Conservation (phyloP, 1,139 yeast species). For the Candida frijolesensis region DNA sequence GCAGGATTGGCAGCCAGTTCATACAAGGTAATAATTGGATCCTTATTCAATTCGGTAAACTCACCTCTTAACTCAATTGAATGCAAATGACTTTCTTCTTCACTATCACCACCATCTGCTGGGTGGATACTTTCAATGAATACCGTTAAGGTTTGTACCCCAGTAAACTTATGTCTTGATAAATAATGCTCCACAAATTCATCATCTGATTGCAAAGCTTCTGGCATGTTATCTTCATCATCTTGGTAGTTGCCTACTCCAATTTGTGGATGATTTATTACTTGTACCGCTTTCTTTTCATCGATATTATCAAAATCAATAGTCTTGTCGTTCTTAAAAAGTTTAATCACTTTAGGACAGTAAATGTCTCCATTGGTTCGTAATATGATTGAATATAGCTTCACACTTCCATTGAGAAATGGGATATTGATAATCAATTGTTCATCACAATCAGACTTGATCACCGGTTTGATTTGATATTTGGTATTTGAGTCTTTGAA, state of each 20-base stretch:
- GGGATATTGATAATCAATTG: constrained; percentile 80
- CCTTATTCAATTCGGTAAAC: constrained; percentile 58
- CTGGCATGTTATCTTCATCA: constrained; percentile 37
- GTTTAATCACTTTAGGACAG: constrained; percentile 69
- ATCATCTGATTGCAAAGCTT: constrained; percentile 31
- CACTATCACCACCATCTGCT: constrained; percentile 59
- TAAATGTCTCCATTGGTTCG: constrained; percentile 63
- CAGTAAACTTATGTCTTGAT: constrained; percentile 75
- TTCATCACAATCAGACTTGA: constrained; percentile 80
- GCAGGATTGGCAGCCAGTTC: constrained; percentile 93
- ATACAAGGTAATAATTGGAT: constrained; percentile 75
- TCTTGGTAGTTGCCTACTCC: constrained; percentile 33
- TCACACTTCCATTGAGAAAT: constrained; percentile 68
- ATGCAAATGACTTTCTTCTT: constrained; percentile 55
- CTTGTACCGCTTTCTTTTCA: constrained; percentile 52
- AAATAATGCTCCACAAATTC: constrained; percentile 83
- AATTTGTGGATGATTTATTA: constrained; percentile 64
- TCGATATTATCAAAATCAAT: constrained; percentile 71
- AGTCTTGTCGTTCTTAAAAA: constrained; percentile 70
- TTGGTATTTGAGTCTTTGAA: constrained; percentile 49
- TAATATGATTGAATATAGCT: constrained; percentile 70
- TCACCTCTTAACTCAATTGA: constrained; percentile 86
- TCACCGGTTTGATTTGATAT: constrained; percentile 46
- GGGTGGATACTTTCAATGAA: constrained; percentile 58
- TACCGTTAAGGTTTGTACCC: constrained; percentile 66